Conservation (phyloP, 148 eudicot genomes). For the Vaccinium myrtillus region DNA sequence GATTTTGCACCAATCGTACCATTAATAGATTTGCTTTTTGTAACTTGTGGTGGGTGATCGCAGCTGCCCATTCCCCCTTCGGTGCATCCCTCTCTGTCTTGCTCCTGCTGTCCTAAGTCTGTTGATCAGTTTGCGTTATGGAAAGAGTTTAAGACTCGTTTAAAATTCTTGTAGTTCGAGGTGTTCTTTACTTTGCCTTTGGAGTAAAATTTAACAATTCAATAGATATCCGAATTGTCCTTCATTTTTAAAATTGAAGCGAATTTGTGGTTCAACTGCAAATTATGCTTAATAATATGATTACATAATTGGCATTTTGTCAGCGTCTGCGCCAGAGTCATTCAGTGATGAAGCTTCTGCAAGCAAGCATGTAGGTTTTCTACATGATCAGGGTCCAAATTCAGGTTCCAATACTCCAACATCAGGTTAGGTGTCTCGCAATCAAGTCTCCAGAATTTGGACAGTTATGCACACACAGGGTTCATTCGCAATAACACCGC, state of each 20-base stretch:
- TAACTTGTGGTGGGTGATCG: too few species aligned
- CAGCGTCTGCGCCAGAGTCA: conserved; percentile 28
- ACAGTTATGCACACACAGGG: conserved; percentile 49
- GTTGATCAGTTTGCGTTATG: neutral
- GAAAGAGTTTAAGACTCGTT: neutral
- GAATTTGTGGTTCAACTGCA: neutral
- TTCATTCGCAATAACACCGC: conserved; percentile 41
- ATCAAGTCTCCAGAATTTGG: conserved; percentile 37
- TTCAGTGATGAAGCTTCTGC: conserved; percentile 40
- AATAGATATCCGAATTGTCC: neutral
- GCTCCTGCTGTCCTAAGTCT: neutral
- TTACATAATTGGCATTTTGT: conserved; percentile 27
- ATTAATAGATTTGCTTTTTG: too few species aligned
- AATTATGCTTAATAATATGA: neutral
- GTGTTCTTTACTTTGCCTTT: too few species aligned
- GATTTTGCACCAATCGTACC: too few species aligned
- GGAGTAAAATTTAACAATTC: neutral
- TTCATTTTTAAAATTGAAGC: neutral
- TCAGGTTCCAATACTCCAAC: conserved; percentile 54
- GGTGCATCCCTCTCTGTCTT: too few species aligned
- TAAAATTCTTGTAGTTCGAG: too few species aligned
- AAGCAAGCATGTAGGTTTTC: conserved; percentile 40
- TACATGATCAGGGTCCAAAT: conserved; percentile 42
- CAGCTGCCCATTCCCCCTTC: too few species aligned
- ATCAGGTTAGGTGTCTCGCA: conserved; percentile 48